Conservation (phyloP, 495 filamentous ascomycete species). For the Xylaria intraflava region DNA sequence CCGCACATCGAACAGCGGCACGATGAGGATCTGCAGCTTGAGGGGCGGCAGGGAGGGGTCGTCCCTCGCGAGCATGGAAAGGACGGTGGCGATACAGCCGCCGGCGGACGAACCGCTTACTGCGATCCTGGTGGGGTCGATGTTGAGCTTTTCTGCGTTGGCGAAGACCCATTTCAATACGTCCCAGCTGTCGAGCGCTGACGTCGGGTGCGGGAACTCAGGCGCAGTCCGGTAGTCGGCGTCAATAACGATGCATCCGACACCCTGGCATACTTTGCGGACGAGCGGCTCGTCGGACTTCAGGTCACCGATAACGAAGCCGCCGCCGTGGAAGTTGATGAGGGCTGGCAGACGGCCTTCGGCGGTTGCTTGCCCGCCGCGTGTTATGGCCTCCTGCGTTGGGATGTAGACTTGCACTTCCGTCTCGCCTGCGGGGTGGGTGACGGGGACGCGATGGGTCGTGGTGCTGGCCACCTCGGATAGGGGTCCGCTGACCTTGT, state of each 20-base stretch:
- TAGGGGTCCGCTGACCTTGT: conserved; percentile 13
- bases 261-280: conserved; percentile 40
- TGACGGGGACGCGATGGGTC: conserved; percentile 28
- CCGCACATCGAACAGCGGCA: conserved; percentile 44
- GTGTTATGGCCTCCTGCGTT: conserved; percentile 22
- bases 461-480: conserved; percentile 28
- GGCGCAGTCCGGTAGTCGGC: conserved; percentile 37
- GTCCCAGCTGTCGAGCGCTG: conserved; percentile 33
- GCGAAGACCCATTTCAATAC: conserved; percentile 38
- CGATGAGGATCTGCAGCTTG: conserved; percentile 43
- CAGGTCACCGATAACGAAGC: conserved; percentile 56
- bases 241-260: conserved; percentile 45
- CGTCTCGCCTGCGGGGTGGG: conserved; percentile 27
- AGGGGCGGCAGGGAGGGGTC: conserved; percentile 31
- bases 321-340: conserved; percentile 61
- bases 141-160: conserved; percentile 28
- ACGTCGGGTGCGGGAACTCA: conserved; percentile 30
- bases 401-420: conserved; percentile 29
- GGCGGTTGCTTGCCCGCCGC: conserved; percentile 20
- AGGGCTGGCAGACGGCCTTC: conserved; percentile 42
- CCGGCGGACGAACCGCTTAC: conserved; percentile 34
- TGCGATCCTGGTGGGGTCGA: conserved; percentile 32
- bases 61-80: conserved; percentile 39
- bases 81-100: conserved; percentile 34
- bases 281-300: conserved; percentile 57